Evolutionary conservation across 768 basidiomycete genomes (phyloP).

Genomic region (Hebeloma cylindrosporum): DNA sequence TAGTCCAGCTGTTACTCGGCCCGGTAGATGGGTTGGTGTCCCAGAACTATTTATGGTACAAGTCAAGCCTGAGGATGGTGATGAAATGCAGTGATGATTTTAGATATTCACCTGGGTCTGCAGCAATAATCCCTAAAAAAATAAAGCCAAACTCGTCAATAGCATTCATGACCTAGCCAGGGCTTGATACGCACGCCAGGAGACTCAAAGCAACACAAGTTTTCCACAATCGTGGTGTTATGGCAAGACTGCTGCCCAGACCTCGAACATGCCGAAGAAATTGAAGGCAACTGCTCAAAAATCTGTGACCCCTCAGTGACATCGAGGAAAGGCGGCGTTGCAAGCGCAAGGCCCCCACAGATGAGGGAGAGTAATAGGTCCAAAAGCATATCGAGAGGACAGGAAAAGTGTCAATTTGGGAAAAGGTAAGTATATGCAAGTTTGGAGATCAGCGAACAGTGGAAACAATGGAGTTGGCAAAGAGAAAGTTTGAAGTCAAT

Average conservation of each 20-base stretch:
- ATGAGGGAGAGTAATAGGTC: too few species aligned
- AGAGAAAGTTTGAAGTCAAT: too few species aligned
- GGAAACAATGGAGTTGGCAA: too few species aligned
- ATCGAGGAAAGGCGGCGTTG: conserved; percentile 4
- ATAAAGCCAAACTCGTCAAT: neutral
- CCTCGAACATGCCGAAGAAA: conserved; percentile 55
- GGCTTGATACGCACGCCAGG: conserved; percentile 50
- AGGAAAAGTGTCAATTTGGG: too few species aligned
- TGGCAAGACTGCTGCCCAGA: conserved; percentile 54
- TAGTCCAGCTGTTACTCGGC: conserved; percentile 69
- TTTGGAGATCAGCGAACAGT: too few species aligned
- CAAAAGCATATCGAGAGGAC: too few species aligned
- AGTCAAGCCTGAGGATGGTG: too few species aligned
- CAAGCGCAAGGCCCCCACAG: conserved; percentile 3
- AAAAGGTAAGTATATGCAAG: too few species aligned
- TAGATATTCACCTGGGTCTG: conserved; percentile 41
- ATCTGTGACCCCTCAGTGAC: conserved; percentile 11
- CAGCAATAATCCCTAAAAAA: conserved; percentile 55
- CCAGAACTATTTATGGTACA: conserved; percentile 81
- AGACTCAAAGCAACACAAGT: conserved; percentile 64
- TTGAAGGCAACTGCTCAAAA: conserved; percentile 22
- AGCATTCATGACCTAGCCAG: neutral
- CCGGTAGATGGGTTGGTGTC: conserved; percentile 64
- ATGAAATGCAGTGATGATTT: neutral
- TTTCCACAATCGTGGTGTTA: conserved; percentile 42